Conservation (phyloP, 495 filamentous ascomycete species). For the Neurospora sp. region DNA sequence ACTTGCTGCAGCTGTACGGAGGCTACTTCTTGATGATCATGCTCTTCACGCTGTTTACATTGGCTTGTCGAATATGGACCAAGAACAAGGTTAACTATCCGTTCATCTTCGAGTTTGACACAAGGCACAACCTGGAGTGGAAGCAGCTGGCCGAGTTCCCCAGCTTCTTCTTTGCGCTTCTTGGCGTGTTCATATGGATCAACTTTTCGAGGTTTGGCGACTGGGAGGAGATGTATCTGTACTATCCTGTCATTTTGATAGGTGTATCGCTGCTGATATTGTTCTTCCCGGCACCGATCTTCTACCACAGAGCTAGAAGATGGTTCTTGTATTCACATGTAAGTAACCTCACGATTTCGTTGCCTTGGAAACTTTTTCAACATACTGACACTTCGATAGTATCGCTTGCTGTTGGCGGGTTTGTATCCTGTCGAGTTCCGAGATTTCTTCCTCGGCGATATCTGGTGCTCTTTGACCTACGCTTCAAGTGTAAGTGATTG, state of each 20-base stretch:
- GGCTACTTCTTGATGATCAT: constrained; percentile 73
- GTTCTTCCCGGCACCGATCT: constrained; percentile 60
- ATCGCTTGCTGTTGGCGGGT: constrained; percentile 73
- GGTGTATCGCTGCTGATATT: constrained; percentile 53
- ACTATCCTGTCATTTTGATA: constrained; percentile 81
- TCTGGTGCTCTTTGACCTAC: constrained; percentile 93
- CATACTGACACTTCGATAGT: constrained; percentile 42
- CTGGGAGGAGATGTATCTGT: constrained; percentile 61
- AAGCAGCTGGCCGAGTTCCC: constrained; percentile 80
- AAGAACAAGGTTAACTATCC: constrained; percentile 81
- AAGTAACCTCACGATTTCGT: constrained; percentile 22
- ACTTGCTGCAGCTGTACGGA: constrained; percentile 74
- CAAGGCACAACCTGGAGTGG: constrained; percentile 77
- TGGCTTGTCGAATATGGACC: constrained; percentile 76
- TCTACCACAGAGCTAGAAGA: constrained; percentile 66
- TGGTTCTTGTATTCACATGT: constrained; percentile 85
- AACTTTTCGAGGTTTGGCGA: constrained; percentile 62
- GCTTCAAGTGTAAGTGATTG: constrained; percentile 61
- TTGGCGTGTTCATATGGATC: constrained; percentile 76
- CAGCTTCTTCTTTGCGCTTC: constrained; percentile 62
- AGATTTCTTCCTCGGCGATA: constrained; percentile 96
- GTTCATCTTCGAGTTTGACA: constrained; percentile 95
- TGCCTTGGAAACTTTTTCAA: not conserved
- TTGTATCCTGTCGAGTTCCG: constrained; percentile 90
- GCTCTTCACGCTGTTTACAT: constrained; percentile 62